Percentiles rank a stretch among this genome's conserved stretches.
Conservation (phyloP, 805 yeast species). For the Cyberlindnera euphorbiae region DNA sequence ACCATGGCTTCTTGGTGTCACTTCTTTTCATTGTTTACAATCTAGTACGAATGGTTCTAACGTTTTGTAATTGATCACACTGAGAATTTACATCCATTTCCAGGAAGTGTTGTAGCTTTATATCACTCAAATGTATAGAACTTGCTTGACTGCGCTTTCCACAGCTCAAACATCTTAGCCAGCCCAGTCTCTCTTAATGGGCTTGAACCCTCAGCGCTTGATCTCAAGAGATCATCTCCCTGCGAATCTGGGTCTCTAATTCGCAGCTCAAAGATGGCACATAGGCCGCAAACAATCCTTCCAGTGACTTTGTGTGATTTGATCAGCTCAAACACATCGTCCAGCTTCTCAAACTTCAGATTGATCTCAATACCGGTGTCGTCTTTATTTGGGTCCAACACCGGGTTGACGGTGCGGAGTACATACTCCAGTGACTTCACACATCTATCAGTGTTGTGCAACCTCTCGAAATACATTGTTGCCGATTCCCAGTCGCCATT, state of each 20-base stretch:
- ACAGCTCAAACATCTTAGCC: conserved; percentile 16
- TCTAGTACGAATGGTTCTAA: too few relatives aligned
- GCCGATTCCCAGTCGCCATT: conserved; percentile 22
- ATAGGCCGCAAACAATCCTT: conserved; percentile 31
- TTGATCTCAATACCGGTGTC: conserved; percentile 6
- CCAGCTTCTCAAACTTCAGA: conserved; percentile 13
- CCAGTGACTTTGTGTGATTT: conserved; percentile 29
- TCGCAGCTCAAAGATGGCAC: conserved; percentile 29
- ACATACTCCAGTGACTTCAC: conserved; percentile 12
- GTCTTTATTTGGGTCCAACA: conserved; percentile 18
- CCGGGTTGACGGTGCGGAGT: conserved; percentile 19
- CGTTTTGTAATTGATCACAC: too few relatives aligned
- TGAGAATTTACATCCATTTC: neutral
- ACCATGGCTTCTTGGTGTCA: too few relatives aligned
- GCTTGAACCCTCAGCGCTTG: neutral
- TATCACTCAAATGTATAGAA: conserved; percentile 32
- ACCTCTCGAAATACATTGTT: conserved; percentile 5
- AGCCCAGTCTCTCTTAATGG: conserved; percentile 5
- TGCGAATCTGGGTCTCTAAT: conserved; percentile 8
- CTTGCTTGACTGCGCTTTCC: conserved; percentile 27
- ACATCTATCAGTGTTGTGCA: conserved; percentile 2
- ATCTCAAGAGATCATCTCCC: conserved; percentile 16
- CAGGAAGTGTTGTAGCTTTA: neutral
- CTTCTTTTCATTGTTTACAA: too few relatives aligned
- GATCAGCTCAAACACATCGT: conserved; percentile 23